Evolutionary conservation across 139 green algal genomes (phyloP).

Genomic region (Closterium sp.): DNA sequence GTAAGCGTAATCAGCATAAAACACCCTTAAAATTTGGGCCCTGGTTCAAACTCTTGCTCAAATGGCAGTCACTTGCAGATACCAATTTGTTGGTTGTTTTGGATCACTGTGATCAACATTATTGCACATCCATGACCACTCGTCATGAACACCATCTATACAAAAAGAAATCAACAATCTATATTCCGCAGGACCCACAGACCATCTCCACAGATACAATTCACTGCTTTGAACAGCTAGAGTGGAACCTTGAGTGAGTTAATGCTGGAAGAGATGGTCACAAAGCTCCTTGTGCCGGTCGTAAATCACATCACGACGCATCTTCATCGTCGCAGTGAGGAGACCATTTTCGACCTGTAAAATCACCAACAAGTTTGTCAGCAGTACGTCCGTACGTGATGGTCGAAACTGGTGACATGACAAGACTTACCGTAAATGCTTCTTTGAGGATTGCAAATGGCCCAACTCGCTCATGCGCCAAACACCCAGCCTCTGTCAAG

Average conservation of each 20-base stretch:
- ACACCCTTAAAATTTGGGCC: no score
- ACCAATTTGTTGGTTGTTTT: no score
- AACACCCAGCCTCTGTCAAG: conserved; percentile 16
- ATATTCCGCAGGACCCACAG: no score
- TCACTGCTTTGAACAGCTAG: neutral
- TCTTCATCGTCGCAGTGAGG: conserved; percentile 92
- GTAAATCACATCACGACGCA: conserved; percentile 63
- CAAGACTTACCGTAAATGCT: conserved; percentile 39
- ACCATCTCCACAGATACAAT: no score
- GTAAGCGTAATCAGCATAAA: no score
- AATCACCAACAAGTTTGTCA: neutral
- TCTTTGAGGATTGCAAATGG: conserved; percentile 40
- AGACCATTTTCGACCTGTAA: conserved; percentile 74
- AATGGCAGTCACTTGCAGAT: no score
- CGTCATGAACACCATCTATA: no score
- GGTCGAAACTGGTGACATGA: no score
- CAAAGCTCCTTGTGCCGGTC: conserved; percentile 12
- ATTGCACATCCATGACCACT: no score
- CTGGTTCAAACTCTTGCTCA: no score
- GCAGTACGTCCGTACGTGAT: neutral
- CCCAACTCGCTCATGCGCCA: conserved; percentile 38
- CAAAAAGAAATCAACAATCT: no score
- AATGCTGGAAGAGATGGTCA: neutral
- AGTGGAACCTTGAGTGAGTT: neutral
- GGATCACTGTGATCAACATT: no score